Conservation (phyloP, 257 asterid species). For the Salvia splendens region DNA sequence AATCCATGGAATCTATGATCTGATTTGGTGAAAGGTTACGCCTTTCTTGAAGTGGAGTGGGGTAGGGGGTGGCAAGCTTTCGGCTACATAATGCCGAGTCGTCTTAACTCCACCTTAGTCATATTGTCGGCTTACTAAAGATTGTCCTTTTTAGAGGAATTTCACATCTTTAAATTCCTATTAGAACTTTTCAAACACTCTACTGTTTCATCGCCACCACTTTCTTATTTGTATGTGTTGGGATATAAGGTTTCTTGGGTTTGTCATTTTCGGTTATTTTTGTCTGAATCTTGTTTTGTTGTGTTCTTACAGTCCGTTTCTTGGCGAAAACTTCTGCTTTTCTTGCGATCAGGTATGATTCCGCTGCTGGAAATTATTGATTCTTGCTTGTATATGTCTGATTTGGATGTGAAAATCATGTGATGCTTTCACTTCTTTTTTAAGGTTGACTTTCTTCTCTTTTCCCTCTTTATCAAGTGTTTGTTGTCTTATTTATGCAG, state of each 20-base stretch:
- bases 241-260: conserved; percentile 11
- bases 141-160: not conserved
- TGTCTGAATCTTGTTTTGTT: conserved; percentile 17
- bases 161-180: conserved; percentile 25
- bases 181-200: conserved; percentile 2
- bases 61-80: conserved; percentile 31
- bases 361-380: conserved; percentile 12
- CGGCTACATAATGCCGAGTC: conserved; percentile 34
- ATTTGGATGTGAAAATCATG: conserved; percentile 18
- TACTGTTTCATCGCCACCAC: conserved; percentile 35
- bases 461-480: conserved; percentile 7
- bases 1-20: conserved; percentile 29
- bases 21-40: conserved; percentile 19
- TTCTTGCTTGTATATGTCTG: conserved; percentile 8
- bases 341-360: conserved; percentile 42
- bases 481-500: not conserved
- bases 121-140: conserved; percentile 15
- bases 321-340: conserved; percentile 23
- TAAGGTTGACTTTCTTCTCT: conserved; percentile 27
- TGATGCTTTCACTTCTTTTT: conserved; percentile 17
- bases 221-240: not conserved
- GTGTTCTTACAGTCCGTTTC: not conserved
- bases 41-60: conserved; percentile 8
- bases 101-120: conserved; percentile 25
- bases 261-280: not conserved